These are phyloP conservation scores for Nitzschia sp. DNA, from an alignment of 108 stramenopile genomes.

Conservation along the genomic window DNA sequence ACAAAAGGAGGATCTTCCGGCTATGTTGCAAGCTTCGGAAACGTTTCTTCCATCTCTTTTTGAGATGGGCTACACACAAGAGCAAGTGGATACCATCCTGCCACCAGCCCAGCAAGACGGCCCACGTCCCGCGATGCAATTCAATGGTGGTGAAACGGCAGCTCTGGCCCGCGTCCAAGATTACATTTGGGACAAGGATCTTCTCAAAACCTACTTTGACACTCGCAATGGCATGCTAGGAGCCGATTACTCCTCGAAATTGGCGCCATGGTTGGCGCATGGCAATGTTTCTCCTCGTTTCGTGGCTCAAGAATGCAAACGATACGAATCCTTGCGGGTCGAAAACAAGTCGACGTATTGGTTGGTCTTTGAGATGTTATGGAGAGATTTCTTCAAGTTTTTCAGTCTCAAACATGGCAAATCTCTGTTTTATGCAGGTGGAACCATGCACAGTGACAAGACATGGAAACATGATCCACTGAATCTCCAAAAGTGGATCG, in stretches of 20 bases:
- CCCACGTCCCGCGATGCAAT: slow-evolving; percentile 71
- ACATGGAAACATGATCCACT: slow-evolving; percentile 62
- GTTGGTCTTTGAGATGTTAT: slow-evolving; percentile 94
- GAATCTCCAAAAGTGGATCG: slow-evolving; percentile 68
- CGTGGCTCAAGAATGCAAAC: slow-evolving; percentile 71
- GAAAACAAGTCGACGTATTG: slow-evolving; percentile 96
- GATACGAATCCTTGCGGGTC: slow-evolving; percentile 85
- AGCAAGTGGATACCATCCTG: slow-evolving; percentile 45
- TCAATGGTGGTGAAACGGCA: slow-evolving; percentile 90
- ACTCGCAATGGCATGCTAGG: slow-evolving; percentile 98
- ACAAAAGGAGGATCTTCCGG: slow-evolving; percentile 11
- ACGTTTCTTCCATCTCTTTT: slow-evolving; percentile 56
- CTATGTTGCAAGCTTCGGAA: slow-evolving; percentile 21
- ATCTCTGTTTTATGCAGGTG: slow-evolving; percentile 76
- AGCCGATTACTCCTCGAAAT: slow-evolving; percentile 89
- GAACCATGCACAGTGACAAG: slow-evolving; percentile 53
- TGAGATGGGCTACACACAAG: slow-evolving; percentile 73
- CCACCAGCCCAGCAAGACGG: slow-evolving; percentile 34
- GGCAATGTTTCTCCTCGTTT: slow-evolving; percentile 90
- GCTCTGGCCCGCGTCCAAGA: slow-evolving; percentile 83
- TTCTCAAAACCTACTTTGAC: slow-evolving; percentile 86
- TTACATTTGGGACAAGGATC: slow-evolving; percentile 92
- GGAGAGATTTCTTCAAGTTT: slow-evolving; percentile 96
- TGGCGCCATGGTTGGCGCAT: slow-evolving; percentile 93
- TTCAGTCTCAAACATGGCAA: slow-evolving; percentile 87